Percentiles rank a stretch among this genome's conserved stretches.
phyloP scores from a whole-genome alignment of 2,329 filamentous ascomycete genomes.

The Corniculantispora saksenae region DNA sequence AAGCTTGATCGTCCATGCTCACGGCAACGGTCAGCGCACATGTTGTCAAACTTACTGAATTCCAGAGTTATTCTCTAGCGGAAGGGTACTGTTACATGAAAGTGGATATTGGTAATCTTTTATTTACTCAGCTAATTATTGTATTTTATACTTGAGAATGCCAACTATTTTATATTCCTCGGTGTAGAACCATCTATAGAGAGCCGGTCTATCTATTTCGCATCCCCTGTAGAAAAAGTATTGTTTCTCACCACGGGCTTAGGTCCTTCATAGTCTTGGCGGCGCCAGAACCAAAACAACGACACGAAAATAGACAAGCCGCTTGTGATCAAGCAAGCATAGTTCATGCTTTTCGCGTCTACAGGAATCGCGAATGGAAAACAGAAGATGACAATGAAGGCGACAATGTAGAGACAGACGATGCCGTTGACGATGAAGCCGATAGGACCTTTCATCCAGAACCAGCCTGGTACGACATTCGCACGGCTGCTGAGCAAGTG shows the following conservation, averaged over 20 bases:
- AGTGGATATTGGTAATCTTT: no score
- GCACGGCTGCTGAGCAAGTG: slow-evolving; percentile 47
- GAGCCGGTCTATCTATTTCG: neutral
- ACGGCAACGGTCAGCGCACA: no score
- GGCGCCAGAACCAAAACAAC: slow-evolving; percentile 41
- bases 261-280: neutral
- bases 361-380: slow-evolving; percentile 54
- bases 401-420: slow-evolving; percentile 57
- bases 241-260: neutral
- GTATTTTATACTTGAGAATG: neutral
- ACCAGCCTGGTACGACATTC: slow-evolving; percentile 53
- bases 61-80: no score
- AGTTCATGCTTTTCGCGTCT: slow-evolving; percentile 54
- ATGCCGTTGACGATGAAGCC: slow-evolving; percentile 54
- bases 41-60: no score
- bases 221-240: neutral
- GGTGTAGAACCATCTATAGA: neutral
- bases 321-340: slow-evolving; percentile 46
- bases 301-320: slow-evolving; percentile 41
- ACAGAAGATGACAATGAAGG: slow-evolving; percentile 65
- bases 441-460: slow-evolving; percentile 50
- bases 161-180: neutral
- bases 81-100: no score
- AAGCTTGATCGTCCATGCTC: no score
- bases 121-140: neutral